phyloP scores from a whole-genome alignment of 768 basidiomycete species.

The Hemileccinum rubropunctum region DNA sequence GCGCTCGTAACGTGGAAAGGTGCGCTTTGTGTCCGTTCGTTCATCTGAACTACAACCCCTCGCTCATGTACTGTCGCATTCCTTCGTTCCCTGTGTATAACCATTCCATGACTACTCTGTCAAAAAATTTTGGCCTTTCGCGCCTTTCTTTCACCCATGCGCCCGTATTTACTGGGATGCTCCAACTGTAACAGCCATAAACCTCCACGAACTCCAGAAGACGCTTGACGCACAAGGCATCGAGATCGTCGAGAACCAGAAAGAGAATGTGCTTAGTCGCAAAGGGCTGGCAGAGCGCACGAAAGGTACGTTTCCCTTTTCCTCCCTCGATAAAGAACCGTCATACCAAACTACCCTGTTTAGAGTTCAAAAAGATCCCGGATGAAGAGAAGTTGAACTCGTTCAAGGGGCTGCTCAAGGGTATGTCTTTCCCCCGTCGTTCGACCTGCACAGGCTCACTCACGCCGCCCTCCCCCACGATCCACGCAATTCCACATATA shows the following conservation, averaged over 20 bases:
- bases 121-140: not conserved
- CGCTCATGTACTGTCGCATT: slow-evolving; percentile 3
- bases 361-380: slow-evolving; percentile 95
- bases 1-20: slow-evolving; percentile 93
- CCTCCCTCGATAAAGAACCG: not conserved
- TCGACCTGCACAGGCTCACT: not conserved
- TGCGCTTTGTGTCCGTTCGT: slow-evolving; percentile 28
- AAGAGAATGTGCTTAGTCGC: slow-evolving; percentile 91
- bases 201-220: slow-evolving; percentile 88
- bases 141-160: not conserved
- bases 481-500: slow-evolving; percentile 30
- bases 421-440: slow-evolving; percentile 36
- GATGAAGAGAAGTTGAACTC: slow-evolving; percentile 84
- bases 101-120: not conserved
- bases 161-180: not conserved
- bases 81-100: not conserved
- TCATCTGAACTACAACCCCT: not conserved
- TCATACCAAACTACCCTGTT: not conserved
- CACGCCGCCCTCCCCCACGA: not conserved
- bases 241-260: slow-evolving; percentile 97
- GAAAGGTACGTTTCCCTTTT: slow-evolving; percentile 54
- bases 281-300: slow-evolving; percentile 96
- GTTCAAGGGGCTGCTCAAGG: slow-evolving; percentile 89
- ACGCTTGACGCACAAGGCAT: slow-evolving; percentile 89
- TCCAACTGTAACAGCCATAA: slow-evolving; percentile 57